Percentiles rank a stretch among this genome's conserved stretches.
Conservation (phyloP, 2,329 filamentous ascomycete genomes). For the Aspergillus melleus region DNA sequence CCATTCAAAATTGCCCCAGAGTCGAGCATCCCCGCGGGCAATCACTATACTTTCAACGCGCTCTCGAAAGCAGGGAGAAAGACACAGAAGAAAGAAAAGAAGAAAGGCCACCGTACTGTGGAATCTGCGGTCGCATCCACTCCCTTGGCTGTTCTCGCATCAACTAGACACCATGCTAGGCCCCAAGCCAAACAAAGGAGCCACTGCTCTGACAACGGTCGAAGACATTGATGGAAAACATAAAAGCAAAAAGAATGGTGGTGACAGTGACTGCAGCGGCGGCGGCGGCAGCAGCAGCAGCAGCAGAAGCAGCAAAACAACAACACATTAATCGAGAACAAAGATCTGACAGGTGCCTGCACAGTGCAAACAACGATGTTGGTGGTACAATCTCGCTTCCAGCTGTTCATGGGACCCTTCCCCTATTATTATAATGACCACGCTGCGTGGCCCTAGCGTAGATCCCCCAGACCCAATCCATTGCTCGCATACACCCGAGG, state of each 20-base stretch:
- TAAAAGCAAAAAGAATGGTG: not conserved
- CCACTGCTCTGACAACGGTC: slow-evolving; percentile 1
- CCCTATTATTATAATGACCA: not conserved
- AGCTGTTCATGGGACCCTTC: not conserved
- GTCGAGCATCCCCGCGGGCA: not conserved
- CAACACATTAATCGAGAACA: not conserved
- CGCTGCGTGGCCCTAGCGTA: not conserved
- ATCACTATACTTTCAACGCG: not conserved
- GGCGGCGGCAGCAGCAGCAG: too few relatives aligned
- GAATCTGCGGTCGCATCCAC: not conserved
- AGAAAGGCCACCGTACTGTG: not conserved
- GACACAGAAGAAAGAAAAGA: not conserved
- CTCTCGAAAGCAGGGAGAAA: not conserved
- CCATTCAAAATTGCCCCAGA: not conserved
- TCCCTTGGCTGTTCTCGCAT: not conserved
- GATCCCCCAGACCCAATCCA: not conserved
- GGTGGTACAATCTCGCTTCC: not conserved
- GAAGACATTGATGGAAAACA: slow-evolving; percentile 2
- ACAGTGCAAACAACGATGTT: not conserved
- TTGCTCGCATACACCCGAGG: not conserved
- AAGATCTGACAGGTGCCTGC: not conserved
- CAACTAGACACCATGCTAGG: not conserved
- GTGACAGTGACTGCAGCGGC: not conserved
- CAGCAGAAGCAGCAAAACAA: not conserved
- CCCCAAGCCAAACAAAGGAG: not conserved